Conservation (phyloP, 768 basidiomycete genomes). For the Hydnum rufescens region DNA sequence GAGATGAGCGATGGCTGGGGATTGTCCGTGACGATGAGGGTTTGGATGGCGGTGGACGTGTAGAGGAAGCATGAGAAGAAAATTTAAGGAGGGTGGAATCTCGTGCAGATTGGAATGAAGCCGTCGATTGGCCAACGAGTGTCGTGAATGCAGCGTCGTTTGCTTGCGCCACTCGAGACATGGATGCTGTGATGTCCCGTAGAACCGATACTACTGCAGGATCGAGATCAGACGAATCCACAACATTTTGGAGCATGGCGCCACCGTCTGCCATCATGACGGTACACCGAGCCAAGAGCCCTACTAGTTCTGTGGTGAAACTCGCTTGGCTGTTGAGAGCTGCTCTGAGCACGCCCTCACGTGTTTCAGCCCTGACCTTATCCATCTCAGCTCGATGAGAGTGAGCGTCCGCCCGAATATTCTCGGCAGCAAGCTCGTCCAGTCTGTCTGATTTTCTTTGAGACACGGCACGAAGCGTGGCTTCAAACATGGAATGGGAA, state of each 20-base stretch:
- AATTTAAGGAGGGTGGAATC: conserved; percentile 26
- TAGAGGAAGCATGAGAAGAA: conserved; percentile 33
- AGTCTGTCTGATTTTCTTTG: conserved; percentile 62
- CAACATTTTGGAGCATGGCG: conserved; percentile 20
- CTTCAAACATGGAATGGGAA: conserved; percentile 64
- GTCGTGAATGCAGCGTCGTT: conserved; percentile 52
- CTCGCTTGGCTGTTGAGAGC: conserved; percentile 45
- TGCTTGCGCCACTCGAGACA: conserved; percentile 37
- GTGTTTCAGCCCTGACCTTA: conserved; percentile 39
- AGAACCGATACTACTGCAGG: conserved; percentile 19
- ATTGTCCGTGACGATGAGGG: conserved; percentile 22
- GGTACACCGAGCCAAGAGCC: conserved; percentile 63
- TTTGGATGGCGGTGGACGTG: conserved; percentile 14
- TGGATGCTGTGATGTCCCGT: conserved; percentile 29
- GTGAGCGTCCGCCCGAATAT: conserved; percentile 47
- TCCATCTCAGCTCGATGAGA: conserved; percentile 55
- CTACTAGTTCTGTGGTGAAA: conserved; percentile 49
- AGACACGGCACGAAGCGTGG: conserved; percentile 62
- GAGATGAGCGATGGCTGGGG: background rate
- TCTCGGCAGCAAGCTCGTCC: conserved; percentile 49
- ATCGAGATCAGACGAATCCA: background rate
- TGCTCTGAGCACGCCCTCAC: conserved; percentile 40
- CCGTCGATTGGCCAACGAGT: conserved; percentile 47
- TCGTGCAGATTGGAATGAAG: conserved; percentile 28
- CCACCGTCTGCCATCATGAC: conserved; percentile 44